These are phyloP conservation scores for Daldinia grandis DNA, from an alignment of 495 filamentous ascomycete genomes.

Conservation along the genomic window DNA sequence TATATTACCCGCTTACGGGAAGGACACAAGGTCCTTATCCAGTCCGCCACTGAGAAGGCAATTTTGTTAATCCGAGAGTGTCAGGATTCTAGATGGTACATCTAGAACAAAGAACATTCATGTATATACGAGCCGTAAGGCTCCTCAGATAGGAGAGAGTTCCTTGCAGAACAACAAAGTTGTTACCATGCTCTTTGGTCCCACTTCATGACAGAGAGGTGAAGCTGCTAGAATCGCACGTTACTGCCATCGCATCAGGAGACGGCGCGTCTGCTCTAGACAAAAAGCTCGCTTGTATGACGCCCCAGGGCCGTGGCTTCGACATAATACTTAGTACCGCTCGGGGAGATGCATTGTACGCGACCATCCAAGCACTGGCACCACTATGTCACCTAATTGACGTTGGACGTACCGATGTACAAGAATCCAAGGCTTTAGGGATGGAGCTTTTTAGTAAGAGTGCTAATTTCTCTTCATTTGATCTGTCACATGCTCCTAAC, in stretches of 20 bases:
- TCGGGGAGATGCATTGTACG: conserved; percentile 19
- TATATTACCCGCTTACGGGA: conserved; percentile 36
- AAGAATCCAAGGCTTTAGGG: not conserved
- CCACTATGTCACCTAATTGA: conserved; percentile 37
- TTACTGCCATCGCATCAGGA: not conserved
- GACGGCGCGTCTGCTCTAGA: not conserved
- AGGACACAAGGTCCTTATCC: conserved; percentile 66
- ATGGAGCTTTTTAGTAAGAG: conserved; percentile 36
- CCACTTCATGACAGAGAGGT: no score
- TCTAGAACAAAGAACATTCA: no score
- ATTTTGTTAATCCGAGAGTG: no score
- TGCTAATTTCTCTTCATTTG: conserved; percentile 33
- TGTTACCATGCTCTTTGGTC: no score
- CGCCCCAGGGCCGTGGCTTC: conserved; percentile 10
- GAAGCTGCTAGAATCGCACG: not conserved
- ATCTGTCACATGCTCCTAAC: conserved; percentile 31
- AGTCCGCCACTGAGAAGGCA: conserved; percentile 61
- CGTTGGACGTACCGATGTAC: conserved; percentile 30
- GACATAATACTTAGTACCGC: conserved; percentile 38
- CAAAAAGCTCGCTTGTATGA: not conserved
- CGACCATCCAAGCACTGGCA: conserved; percentile 29
- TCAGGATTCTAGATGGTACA: no score
- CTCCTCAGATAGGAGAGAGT: no score
- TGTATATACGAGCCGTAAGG: no score
- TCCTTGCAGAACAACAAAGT: no score